phyloP scores from a whole-genome alignment of 306 rosid genomes.

The Mimosa bimucronata region DNA sequence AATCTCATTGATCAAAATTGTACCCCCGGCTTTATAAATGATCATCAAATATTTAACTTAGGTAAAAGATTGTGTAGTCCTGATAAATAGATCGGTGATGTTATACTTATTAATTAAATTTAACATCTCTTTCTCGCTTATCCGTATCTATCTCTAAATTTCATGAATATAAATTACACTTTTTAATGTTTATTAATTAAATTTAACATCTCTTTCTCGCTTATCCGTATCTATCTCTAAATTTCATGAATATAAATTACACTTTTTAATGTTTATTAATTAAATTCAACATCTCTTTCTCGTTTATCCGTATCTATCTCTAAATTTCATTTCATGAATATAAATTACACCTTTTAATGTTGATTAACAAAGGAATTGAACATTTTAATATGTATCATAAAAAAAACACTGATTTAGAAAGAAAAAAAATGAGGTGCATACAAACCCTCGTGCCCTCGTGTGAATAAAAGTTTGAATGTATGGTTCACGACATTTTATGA shows the following conservation, averaged over 20 bases:
- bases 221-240: background rate
- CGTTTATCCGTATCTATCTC: background rate
- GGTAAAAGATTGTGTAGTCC: background rate
- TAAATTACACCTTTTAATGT: background rate
- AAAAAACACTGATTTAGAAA: background rate
- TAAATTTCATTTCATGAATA: background rate
- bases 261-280: background rate
- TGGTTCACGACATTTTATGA: background rate
- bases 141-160: background rate
- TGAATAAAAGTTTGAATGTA: background rate
- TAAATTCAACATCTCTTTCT: background rate
- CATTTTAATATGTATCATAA: background rate
- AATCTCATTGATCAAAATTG: conserved; percentile 22
- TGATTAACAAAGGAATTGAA: background rate
- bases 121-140: background rate
- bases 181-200: background rate
- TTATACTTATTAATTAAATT: background rate
- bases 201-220: background rate
- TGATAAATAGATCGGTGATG: background rate
- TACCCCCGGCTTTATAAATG: no score
- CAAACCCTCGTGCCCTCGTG: no score
- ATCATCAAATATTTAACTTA: background rate
- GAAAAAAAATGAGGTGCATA: background rate
- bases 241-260: background rate
- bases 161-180: background rate